Conservation (phyloP, 192 early-diverging fungal species). For the Umbelopsis isabellina region DNA sequence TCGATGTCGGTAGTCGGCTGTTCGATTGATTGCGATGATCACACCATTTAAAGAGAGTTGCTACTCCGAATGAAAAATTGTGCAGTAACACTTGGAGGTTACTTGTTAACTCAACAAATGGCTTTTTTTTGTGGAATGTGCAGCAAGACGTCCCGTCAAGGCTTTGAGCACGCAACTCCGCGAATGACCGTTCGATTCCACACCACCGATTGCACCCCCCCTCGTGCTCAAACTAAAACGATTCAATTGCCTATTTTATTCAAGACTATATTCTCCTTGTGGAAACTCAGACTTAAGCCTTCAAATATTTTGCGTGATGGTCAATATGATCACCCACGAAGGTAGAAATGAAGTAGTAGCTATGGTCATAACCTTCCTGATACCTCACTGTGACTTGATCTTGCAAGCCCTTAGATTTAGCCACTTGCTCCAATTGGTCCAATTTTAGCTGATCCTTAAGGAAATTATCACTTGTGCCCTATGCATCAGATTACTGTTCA, state of each 20-base stretch:
- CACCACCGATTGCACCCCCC: too few relatives aligned
- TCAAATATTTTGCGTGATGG: slow-evolving; percentile 69
- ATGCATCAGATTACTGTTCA: slow-evolving; percentile 43
- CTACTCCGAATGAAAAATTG: too few relatives aligned
- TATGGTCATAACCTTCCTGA: slow-evolving; percentile 87
- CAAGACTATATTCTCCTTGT: slow-evolving; percentile 32
- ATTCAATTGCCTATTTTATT: slow-evolving; percentile 8
- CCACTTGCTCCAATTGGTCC: slow-evolving; percentile 55
- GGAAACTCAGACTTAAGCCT: neutral
- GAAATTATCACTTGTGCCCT: slow-evolving; percentile 77
- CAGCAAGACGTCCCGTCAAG: too few relatives aligned
- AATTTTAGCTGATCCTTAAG: slow-evolving; percentile 69
- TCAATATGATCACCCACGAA: slow-evolving; percentile 79
- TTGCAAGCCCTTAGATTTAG: slow-evolving; percentile 42
- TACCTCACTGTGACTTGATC: slow-evolving; percentile 62
- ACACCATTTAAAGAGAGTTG: too few relatives aligned
- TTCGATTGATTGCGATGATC: too few relatives aligned
- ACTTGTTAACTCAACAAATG: too few relatives aligned
- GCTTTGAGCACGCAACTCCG: too few relatives aligned
- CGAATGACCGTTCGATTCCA: too few relatives aligned
- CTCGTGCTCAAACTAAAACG: neutral
- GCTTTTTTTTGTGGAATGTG: too few relatives aligned
- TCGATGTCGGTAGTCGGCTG: too few relatives aligned
- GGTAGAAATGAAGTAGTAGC: slow-evolving; percentile 83
- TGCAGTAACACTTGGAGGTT: too few relatives aligned